phyloP scores from a whole-genome alignment of 208 protist genomes.

The Acanthamoeba sp. region DNA sequence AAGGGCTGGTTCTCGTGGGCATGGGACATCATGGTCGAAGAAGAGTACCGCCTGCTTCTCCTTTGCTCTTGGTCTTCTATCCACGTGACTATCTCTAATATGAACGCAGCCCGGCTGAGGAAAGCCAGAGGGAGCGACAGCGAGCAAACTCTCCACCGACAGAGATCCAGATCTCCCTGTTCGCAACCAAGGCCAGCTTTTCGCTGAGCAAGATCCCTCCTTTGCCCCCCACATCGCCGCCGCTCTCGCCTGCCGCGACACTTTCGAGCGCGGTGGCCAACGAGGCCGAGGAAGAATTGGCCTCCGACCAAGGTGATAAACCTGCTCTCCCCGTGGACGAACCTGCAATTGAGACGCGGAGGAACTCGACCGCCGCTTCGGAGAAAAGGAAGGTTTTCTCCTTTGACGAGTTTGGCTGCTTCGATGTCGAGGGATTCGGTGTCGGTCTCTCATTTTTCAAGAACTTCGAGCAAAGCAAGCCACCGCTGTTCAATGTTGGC shows the following conservation, averaged over 20 bases:
- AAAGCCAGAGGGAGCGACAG: neutral
- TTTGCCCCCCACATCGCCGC: neutral
- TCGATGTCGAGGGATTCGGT: neutral
- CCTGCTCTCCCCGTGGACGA: neutral
- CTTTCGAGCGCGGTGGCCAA: neutral
- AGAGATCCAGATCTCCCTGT: neutral
- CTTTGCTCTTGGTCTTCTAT: neutral
- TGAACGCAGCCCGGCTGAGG: neutral
- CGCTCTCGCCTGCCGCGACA: neutral
- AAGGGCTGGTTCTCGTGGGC: constrained; percentile 42
- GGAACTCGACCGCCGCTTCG: neutral
- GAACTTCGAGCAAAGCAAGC: neutral
- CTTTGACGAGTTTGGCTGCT: constrained; percentile 59
- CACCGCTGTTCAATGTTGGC: neutral
- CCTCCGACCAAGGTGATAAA: too few relatives aligned
- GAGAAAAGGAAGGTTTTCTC: neutral
- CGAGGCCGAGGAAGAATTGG: neutral
- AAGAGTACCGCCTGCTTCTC: neutral
- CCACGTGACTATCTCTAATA: neutral
- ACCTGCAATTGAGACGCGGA: neutral
- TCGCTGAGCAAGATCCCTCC: neutral
- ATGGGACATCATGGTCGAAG: constrained; percentile 46
- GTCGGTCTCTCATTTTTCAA: neutral
- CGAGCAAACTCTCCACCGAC: neutral
- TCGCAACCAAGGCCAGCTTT: neutral